Evolutionary conservation across 768 basidiomycete genomes (phyloP).

Genomic region (Tulasnella calospora): DNA sequence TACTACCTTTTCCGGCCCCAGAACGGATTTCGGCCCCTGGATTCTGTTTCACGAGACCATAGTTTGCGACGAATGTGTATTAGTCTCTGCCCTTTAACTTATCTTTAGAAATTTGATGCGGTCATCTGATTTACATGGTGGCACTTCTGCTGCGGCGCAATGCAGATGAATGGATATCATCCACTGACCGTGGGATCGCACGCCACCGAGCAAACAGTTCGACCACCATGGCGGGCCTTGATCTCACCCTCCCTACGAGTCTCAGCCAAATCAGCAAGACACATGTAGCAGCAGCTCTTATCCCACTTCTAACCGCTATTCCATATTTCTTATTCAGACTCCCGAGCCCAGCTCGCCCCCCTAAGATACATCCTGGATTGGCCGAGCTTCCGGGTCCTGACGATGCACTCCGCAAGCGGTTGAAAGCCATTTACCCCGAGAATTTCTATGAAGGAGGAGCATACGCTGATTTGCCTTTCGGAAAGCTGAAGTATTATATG

Average conservation of each 20-base stretch:
- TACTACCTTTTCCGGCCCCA: not conserved
- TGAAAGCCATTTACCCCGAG: too few relatives aligned
- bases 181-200: conserved; percentile 45
- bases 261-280: not conserved
- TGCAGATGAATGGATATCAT: conserved; percentile 37
- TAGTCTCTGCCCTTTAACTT: not conserved
- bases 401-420: too few relatives aligned
- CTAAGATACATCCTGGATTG: conserved; percentile 15
- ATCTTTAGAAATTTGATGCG: not conserved
- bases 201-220: not conserved
- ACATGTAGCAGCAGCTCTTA: not conserved
- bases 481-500: conserved; percentile 75
- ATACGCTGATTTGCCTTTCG: conserved; percentile 62
- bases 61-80: not conserved
- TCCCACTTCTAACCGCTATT: not conserved
- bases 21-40: not conserved
- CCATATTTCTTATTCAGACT: conserved; percentile 5
- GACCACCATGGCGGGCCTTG: conserved; percentile 30
- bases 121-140: not conserved
- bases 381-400: not conserved
- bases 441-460: conserved; percentile 55
- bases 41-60: not conserved
- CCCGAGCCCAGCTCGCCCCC: not conserved
- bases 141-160: not conserved
- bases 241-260: not conserved